Conservation (phyloP, 2,329 filamentous ascomycete species). For the Aspergillus puulaauensis region DNA sequence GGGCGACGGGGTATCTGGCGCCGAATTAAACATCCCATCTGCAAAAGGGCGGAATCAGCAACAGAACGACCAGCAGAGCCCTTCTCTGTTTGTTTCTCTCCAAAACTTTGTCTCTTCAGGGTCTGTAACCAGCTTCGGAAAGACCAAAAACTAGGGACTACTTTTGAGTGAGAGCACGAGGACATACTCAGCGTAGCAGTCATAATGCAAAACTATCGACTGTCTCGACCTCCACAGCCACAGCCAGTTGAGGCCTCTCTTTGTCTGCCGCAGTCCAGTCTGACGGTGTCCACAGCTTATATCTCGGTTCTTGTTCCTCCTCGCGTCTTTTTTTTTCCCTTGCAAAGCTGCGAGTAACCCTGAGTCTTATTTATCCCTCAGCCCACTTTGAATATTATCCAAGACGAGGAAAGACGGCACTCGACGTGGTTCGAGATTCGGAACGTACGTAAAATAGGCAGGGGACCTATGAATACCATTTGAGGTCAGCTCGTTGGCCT, state of each 20-base stretch:
- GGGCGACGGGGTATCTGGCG: constrained; percentile 71
- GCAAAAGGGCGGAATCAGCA: constrained; percentile 40
- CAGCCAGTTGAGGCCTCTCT: constrained; percentile 22
- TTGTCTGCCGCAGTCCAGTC: constrained; percentile 12
- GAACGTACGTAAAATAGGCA: not conserved
- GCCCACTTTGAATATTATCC: constrained; percentile 9
- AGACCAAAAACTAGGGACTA: constrained; percentile 16
- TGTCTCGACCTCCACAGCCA: constrained; percentile 29
- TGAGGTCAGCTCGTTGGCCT: not conserved
- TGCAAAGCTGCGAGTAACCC: not conserved
- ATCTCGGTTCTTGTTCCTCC: not conserved
- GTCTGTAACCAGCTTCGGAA: constrained; percentile 11
- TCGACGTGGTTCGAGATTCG: not conserved
- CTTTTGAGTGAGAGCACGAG: constrained; percentile 17
- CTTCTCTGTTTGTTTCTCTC: constrained; percentile 7
- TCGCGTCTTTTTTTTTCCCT: constrained; percentile 15
- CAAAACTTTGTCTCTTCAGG: constrained; percentile 1
- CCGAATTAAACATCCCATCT: constrained; percentile 52
- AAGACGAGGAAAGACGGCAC: not conserved
- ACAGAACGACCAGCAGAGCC: constrained; percentile 30
- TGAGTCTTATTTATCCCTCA: constrained; percentile 10
- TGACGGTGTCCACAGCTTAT: not conserved
- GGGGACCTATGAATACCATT: not conserved
- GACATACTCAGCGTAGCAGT: constrained; percentile 47
- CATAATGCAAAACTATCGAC: constrained; percentile 36